Base-by-base conservation (phyloP, 208 protist species). In the Wallacemonas sp. region DNA sequence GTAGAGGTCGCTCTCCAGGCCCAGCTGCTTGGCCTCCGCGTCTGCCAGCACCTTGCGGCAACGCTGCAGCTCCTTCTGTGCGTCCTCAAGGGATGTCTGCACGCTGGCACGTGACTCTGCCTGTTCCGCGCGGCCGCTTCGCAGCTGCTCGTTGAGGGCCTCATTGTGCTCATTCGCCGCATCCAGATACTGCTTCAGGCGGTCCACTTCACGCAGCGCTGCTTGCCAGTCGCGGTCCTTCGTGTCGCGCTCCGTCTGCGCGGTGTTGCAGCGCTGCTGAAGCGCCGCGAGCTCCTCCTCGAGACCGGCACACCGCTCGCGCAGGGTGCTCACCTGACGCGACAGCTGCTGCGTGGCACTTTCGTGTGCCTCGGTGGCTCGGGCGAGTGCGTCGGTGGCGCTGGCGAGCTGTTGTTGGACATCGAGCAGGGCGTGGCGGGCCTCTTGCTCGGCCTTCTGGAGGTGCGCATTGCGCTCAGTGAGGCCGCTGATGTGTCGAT, bases 81-180 rank as follows among this genome's bases (percentile, higher is more conserved):
- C 79, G 30, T 60, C 71, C 29, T 65, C 67, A 30, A 89, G 73
- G 26, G 70, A 76, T 44, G 41, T 12, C 15, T 63, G 54, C 26
- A 57, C 27, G n/a, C 50, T 50, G 1, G 68, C 62, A 39, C 87
- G 71, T 57, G 80, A 69, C 50, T 59, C 73, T 37, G 87, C 75
- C 38, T 81, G 72, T 38, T 71, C 68, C 30, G 67, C 52, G 12
- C 66, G 33, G 33, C 41, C 63, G 12, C 24, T 26, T 24, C 71
- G 58, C 36, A 86, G 71, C 66, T 86, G 73, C 46, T 64, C 66
- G 61, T 85, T 72, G 10, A 89, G 71, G 41, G 64, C 46, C 29
- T 81, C 78, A 73, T 85, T 87, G 66, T 85, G 77, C 34, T 37
- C 66, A 68, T 88, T 87, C 19, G 71, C 66, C 26, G 64, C 70